Evolutionary conservation across 225 moss, liverwort and hornwort genomes (phyloP), one percentile per base, ranked within the genome.

Genomic region (Marchantia paleacea): DNA sequence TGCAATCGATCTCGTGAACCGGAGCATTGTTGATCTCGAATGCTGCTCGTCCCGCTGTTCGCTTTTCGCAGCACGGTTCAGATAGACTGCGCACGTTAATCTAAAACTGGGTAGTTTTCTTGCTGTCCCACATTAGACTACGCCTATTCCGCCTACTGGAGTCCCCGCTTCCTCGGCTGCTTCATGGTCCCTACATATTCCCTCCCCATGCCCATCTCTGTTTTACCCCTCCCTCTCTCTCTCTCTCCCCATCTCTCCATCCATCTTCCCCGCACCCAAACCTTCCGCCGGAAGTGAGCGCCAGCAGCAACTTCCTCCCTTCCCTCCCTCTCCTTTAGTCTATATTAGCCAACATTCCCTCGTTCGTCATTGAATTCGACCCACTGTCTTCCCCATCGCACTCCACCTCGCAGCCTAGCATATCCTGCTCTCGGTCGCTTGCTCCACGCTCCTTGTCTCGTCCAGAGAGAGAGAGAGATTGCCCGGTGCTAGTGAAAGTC

Each of bases 81-180:
- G 69, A 49, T 48, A 47, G 19, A 70, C 7, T 49, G 22, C 12
- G 10, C 20, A 10, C 22, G 7, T 1, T 71, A 7, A 50, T 39
- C 72, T 72, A 72, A 72, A 72, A 18, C 48, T 19, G 51, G 72
- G 16, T 9, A 52, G 51, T 6, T 52, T 52, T 73, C 24, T 24
- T 14, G 73, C 73, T 73, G 73, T 73, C 73, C 26, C 28, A 53
- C 53, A 73, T 5, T 26, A 53, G 73, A 73, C 52, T 30, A 68
- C 68, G 29, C 68, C 12, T 25, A 11, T 68, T 18, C 0, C 68
- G 68, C 68, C 28, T 68, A 68, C 30, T 68, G 62, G 68, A 50
- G 10, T 53, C 73, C 53, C 52, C 24, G 25, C 0, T 53, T 73
- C 26, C 4, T 52, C 48, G 19, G 49, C 19, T 71, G 25, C 67